Conservation (phyloP, 208 protist genomes). For the Leishmania martiniquensis region DNA sequence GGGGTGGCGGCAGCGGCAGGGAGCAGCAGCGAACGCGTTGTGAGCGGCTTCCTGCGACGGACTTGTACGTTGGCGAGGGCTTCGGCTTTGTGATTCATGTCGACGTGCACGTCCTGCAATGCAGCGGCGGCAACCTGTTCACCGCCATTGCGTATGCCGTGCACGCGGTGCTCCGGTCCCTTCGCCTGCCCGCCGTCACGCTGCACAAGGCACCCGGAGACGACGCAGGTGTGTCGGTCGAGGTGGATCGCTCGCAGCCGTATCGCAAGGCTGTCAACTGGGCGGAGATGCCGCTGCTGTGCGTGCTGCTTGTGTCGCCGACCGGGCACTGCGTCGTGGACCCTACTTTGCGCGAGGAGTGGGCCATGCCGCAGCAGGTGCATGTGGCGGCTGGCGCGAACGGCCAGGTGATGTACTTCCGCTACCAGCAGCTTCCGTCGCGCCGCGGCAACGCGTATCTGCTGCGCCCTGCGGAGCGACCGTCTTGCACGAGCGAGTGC, state of each 20-base stretch:
- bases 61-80: constrained; percentile 77
- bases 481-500: constrained; percentile 8
- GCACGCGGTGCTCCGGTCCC: constrained; percentile 57
- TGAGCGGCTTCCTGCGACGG: constrained; percentile 49
- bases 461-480: constrained; percentile 19
- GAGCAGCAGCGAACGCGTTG: constrained; percentile 1
- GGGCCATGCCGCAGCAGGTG: constrained; percentile 80
- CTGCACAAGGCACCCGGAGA: constrained; percentile 56
- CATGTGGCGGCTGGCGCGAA: constrained; percentile 57
- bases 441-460: constrained; percentile 61
- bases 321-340: constrained; percentile 85
- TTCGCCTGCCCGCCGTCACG: constrained; percentile 63
- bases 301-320: constrained; percentile 60
- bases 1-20: neutral
- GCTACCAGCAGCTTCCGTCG: constrained; percentile 72
- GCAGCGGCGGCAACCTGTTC: constrained; percentile 62
- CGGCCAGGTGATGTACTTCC: constrained; percentile 61
- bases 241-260: constrained; percentile 71
- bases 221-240: constrained; percentile 53
- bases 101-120: constrained; percentile 79
- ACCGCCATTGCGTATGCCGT: constrained; percentile 60
- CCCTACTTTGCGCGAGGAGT: constrained; percentile 69
- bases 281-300: constrained; percentile 60
- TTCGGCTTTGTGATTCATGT: constrained; percentile 83
- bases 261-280: constrained; percentile 62